Conservation (phyloP, 164 flowering plant genomes). For the Umbilicus rupestris region DNA sequence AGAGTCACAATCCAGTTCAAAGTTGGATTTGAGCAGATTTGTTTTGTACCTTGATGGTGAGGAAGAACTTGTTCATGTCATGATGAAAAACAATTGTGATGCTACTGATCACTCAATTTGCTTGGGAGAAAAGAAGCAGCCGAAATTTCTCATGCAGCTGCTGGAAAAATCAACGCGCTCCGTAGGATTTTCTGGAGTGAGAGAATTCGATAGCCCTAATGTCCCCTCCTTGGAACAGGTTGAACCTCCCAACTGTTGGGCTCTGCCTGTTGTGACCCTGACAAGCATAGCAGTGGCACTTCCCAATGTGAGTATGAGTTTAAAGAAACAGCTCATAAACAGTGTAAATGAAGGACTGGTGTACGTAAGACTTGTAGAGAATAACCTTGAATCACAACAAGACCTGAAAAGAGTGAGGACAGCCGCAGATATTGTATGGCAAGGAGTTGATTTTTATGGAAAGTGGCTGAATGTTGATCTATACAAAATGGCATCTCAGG, state of each 20-base stretch:
- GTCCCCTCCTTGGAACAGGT: conserved; percentile 28
- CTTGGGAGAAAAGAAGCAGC: conserved; percentile 29
- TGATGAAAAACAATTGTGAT: conserved; percentile 23
- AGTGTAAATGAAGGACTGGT: conserved; percentile 37
- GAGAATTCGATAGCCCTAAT: conserved; percentile 33
- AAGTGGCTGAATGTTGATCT: conserved; percentile 51
- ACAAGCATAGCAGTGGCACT: conserved; percentile 49
- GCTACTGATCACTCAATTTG: conserved; percentile 28
- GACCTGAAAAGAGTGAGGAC: conserved; percentile 21
- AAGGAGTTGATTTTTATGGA: conserved; percentile 35
- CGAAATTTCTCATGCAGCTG: conserved; percentile 33
- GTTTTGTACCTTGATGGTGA: conserved; percentile 60
- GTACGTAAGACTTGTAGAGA: conserved; percentile 32
- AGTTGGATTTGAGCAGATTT: conserved; percentile 24
- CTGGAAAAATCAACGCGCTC: conserved; percentile 24
- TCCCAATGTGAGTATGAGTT: conserved; percentile 20
- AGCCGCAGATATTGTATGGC: conserved; percentile 50
- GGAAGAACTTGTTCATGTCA: conserved; percentile 30
- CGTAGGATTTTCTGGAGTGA: conserved; percentile 32
- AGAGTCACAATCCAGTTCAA: conserved; percentile 13
- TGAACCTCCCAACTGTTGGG: conserved; percentile 57
- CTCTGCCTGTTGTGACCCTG: conserved; percentile 58
- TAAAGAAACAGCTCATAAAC: conserved; percentile 15
- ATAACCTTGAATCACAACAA: conserved; percentile 21
- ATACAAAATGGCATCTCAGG: conserved; percentile 21